These are phyloP conservation scores for Verticillium albo-atrum DNA, from an alignment of 2,329 filamentous ascomycete genomes.

Conservation along the genomic window DNA sequence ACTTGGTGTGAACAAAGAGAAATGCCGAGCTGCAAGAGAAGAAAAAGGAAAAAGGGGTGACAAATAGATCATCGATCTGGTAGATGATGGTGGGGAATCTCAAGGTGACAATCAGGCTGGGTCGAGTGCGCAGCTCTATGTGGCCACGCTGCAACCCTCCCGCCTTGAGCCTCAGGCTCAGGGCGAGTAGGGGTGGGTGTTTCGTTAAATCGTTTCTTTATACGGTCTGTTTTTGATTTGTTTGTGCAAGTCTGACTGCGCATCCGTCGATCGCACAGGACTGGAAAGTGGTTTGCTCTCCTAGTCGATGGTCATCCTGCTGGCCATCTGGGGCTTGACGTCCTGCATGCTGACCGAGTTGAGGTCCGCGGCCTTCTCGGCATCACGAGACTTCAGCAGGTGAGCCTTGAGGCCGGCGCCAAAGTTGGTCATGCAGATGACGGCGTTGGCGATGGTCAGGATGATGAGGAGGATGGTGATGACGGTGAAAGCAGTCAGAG, in stretches of 20 bases:
- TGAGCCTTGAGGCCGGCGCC: constrained; percentile 84
- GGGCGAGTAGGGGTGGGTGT: constrained; percentile 4
- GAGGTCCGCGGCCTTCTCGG: constrained; percentile 51
- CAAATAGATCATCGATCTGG: background rate
- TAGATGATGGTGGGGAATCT: background rate
- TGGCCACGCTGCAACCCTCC: background rate
- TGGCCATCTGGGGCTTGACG: constrained; percentile 50
- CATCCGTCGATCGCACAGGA: constrained; percentile 7
- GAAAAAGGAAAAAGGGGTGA: background rate
- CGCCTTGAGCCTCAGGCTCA: background rate
- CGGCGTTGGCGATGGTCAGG: constrained; percentile 81
- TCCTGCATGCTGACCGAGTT: constrained; percentile 54
- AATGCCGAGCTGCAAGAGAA: background rate
- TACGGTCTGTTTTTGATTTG: constrained; percentile 1
- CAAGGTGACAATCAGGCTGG: background rate
- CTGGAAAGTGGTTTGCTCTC: constrained; percentile 4
- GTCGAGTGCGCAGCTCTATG: background rate
- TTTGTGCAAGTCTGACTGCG: background rate
- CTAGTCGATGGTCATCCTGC: constrained; percentile 60
- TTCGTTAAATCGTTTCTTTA: constrained; percentile 16
- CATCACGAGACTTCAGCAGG: constrained; percentile 51
- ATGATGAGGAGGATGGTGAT: constrained; percentile 88
- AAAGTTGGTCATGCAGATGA: constrained; percentile 88
- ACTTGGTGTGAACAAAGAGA: background rate
- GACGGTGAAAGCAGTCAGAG: constrained; percentile 88